These are phyloP conservation scores for Colletotrichum musae DNA, from an alignment of 2,329 filamentous ascomycete species.

Conservation along the genomic window DNA sequence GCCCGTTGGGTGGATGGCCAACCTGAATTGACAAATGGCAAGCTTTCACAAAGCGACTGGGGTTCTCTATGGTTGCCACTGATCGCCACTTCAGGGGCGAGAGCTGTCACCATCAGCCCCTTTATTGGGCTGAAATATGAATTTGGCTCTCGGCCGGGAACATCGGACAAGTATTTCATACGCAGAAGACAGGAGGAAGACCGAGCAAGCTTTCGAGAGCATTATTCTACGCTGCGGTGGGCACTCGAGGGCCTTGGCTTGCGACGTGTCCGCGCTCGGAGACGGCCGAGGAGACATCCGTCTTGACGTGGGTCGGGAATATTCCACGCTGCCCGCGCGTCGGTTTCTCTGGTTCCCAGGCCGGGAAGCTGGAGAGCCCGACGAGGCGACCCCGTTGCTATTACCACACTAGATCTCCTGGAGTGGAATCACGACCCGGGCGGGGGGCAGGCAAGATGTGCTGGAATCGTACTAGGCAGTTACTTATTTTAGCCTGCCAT, in stretches of 20 bases:
- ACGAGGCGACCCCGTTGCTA: slow-evolving; percentile 25
- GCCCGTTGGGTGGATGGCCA: slow-evolving; percentile 7
- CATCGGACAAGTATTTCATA: background rate
- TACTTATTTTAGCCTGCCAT: slow-evolving; percentile 36
- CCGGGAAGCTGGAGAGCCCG: slow-evolving; percentile 8
- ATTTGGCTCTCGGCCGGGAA: background rate
- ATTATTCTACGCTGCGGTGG: too few relatives aligned
- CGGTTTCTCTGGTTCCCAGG: slow-evolving; percentile 9
- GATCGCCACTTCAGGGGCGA: slow-evolving; percentile 26
- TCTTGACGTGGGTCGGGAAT: slow-evolving; percentile 3
- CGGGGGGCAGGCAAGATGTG: slow-evolving; percentile 20
- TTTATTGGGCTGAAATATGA: background rate
- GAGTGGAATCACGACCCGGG: slow-evolving; percentile 17
- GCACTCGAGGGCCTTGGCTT: background rate
- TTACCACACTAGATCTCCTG: slow-evolving; percentile 24
- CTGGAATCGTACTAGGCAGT: slow-evolving; percentile 17
- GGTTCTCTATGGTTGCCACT: slow-evolving; percentile 19
- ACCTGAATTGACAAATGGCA: slow-evolving; percentile 33
- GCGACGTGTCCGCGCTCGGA: too few relatives aligned
- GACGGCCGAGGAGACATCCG: slow-evolving; percentile 1
- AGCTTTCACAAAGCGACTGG: slow-evolving; percentile 11
- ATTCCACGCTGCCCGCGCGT: slow-evolving; percentile 5
- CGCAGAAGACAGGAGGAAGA: background rate
- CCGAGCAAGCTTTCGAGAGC: background rate
- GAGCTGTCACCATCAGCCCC: slow-evolving; percentile 1